A percentile compares a stretch with the other conserved stretches of the same genome.
These are phyloP conservation scores for Hevea brasiliensis DNA, from an alignment of 345 rosid species.

Conservation along the genomic window DNA sequence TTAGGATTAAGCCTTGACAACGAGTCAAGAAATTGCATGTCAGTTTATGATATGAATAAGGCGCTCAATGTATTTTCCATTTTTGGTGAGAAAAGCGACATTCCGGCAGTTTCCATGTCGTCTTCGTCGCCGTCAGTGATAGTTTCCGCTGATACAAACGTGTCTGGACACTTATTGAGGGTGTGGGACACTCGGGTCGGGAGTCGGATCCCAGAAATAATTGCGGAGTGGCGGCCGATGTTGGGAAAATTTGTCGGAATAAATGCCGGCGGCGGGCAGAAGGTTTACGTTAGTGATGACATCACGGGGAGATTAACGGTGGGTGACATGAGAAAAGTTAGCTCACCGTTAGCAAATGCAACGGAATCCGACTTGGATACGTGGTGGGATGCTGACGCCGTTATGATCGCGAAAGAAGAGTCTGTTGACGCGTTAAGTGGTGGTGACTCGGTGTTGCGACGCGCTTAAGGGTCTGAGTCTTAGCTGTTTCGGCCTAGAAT, in stretches of 20 bases:
- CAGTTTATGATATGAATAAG: conserved; percentile 17
- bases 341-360: conserved; percentile 42
- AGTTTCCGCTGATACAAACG: conserved; percentile 37
- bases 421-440: neutral
- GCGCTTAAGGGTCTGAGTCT: neutral
- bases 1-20: conserved; percentile 28
- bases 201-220: conserved; percentile 45
- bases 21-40: conserved; percentile 3
- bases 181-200: conserved; percentile 68
- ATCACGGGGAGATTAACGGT: conserved; percentile 33
- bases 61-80: conserved; percentile 18
- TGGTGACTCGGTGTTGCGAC: neutral
- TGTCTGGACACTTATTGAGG: conserved; percentile 30
- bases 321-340: conserved; percentile 59
- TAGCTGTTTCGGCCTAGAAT: neutral
- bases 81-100: conserved; percentile 16
- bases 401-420: conserved; percentile 23
- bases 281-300: conserved; percentile 50
- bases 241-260: conserved; percentile 38
- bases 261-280: conserved; percentile 31
- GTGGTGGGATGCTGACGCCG: conserved; percentile 70
- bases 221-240: conserved; percentile 63
- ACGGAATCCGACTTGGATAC: conserved; percentile 42
- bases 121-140: conserved; percentile 42
- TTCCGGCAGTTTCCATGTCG: conserved; percentile 23